These are phyloP conservation scores for Talaromyces islandicus DNA, from an alignment of 2,329 filamentous ascomycete genomes.

Conservation along the genomic window DNA sequence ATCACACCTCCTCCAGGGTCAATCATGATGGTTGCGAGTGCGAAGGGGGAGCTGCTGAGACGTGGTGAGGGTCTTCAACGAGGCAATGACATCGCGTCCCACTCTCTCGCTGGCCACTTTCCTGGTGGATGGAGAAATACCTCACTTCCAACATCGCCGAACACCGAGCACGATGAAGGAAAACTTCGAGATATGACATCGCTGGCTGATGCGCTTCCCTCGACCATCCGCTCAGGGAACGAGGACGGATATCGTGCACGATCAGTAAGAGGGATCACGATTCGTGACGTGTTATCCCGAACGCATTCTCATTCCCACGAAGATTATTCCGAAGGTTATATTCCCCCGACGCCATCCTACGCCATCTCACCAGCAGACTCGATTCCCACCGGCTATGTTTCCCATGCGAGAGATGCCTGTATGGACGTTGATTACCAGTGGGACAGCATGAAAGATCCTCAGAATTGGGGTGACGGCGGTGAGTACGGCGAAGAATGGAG, in stretches of 20 bases:
- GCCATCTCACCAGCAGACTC: slow-evolving; percentile 72
- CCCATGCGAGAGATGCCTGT: slow-evolving; percentile 84
- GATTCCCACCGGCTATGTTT: slow-evolving; percentile 82
- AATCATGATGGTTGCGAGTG: slow-evolving; percentile 77
- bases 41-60: slow-evolving; percentile 79
- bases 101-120: slow-evolving; percentile 42
- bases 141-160: slow-evolving; percentile 19
- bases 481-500: slow-evolving; percentile 92
- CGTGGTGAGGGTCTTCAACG: slow-evolving; percentile 60
- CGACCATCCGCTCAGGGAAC: slow-evolving; percentile 45
- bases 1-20: slow-evolving; percentile 86
- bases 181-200: slow-evolving; percentile 24
- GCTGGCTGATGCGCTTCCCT: slow-evolving; percentile 32
- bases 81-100: slow-evolving; percentile 28
- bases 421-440: slow-evolving; percentile 87
- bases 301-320: slow-evolving; percentile 27
- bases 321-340: slow-evolving; percentile 50
- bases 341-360: slow-evolving; percentile 73
- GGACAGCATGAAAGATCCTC: slow-evolving; percentile 78
- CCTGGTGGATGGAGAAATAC: slow-evolving; percentile 51
- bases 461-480: slow-evolving; percentile 83
- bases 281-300: slow-evolving; percentile 22
- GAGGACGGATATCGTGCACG: slow-evolving; percentile 18
- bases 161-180: slow-evolving; percentile 16
- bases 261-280: slow-evolving; percentile 4